A percentile compares a stretch with the other conserved stretches of the same genome.
Conservation (phyloP, 2,329 filamentous ascomycete genomes). For the Delphinella strobiligena region DNA sequence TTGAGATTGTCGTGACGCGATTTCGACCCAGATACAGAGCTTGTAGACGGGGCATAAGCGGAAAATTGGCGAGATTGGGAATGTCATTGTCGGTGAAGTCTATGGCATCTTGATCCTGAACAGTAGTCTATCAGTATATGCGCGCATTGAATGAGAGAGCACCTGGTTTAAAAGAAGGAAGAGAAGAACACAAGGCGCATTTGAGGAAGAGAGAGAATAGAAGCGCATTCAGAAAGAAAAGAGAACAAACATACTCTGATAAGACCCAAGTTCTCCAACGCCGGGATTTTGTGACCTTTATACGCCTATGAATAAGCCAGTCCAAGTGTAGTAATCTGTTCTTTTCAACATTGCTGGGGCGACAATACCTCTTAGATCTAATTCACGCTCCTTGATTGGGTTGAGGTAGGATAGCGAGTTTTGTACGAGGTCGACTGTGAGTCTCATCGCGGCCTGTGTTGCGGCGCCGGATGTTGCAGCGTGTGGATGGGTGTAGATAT, state of each 20-base stretch:
- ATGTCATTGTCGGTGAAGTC: conserved; percentile 99
- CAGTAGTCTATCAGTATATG: background rate
- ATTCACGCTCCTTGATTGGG: conserved; percentile 94
- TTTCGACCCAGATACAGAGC: conserved; percentile 86
- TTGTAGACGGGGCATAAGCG: conserved; percentile 74
- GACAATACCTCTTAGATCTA: conserved; percentile 93
- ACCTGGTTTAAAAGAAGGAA: too few relatives aligned
- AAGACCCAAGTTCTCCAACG: conserved; percentile 94
- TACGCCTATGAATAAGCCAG: conserved; percentile 24
- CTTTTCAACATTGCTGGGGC: conserved; percentile 53
- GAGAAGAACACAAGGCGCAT: background rate
- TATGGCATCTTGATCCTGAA: conserved; percentile 84
- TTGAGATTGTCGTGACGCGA: conserved; percentile 70
- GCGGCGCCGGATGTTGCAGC: background rate
- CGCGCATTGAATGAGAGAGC: conserved; percentile 3
- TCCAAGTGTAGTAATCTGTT: conserved; percentile 87
- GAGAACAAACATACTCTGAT: conserved; percentile 57
- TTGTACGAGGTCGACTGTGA: conserved; percentile 90
- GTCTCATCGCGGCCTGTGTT: conserved; percentile 54
- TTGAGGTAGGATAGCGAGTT: conserved; percentile 96
- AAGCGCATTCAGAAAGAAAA: background rate
- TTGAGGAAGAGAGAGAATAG: background rate
- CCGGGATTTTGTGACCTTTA: conserved; percentile 94
- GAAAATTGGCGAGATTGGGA: conserved; percentile 78
- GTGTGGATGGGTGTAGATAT: background rate